Percentiles rank a stretch among this genome's conserved stretches.
Conservation (phyloP, 1,139 yeast species). For the Candida labiduridarum region DNA sequence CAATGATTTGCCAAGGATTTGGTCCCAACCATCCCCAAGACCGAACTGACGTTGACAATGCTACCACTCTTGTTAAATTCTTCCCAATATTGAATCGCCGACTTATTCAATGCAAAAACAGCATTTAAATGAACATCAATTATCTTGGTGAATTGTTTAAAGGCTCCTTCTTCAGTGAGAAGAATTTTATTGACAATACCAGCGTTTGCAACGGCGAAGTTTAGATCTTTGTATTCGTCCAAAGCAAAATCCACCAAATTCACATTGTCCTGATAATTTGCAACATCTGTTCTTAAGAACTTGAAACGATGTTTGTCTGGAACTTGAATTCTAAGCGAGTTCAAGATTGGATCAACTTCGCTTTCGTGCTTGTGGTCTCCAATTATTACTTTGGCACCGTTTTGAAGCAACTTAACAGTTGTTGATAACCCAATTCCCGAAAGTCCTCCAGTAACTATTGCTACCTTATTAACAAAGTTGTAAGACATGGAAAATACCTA, state of each 20-base stretch:
- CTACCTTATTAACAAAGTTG: conserved; percentile 22
- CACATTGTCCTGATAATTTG: conserved; percentile 47
- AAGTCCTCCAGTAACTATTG: conserved; percentile 31
- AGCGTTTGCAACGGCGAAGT: conserved; percentile 85
- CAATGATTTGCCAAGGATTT: conserved; percentile 60
- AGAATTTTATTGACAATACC: conserved; percentile 76
- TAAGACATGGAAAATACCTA: conserved; percentile 11
- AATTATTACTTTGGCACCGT: conserved; percentile 23
- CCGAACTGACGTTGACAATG: conserved; percentile 67
- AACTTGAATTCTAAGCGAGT: conserved; percentile 9
- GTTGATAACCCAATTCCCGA: conserved; percentile 30
- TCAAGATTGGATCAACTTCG: conserved; percentile 14
- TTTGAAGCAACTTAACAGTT: conserved; percentile 21
- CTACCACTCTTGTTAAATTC: conserved; percentile 70
- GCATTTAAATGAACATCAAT: conserved; percentile 74
- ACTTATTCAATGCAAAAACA: conserved; percentile 72
- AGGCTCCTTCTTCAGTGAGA: conserved; percentile 59
- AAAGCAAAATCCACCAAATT: conserved; percentile 53
- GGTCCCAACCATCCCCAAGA: conserved; percentile 30
- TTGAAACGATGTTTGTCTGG: conserved; percentile 14
- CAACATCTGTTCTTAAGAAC: conserved; percentile 40
- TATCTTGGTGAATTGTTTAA: conserved; percentile 62
- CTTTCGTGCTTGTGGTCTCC: conserved; percentile 18
- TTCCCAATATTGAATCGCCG: conserved; percentile 71
- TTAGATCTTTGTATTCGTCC: conserved; percentile 63